Evolutionary conservation across 2,329 filamentous ascomycete genomes (phyloP).

Genomic region (Hypoxylon rubiginosum): DNA sequence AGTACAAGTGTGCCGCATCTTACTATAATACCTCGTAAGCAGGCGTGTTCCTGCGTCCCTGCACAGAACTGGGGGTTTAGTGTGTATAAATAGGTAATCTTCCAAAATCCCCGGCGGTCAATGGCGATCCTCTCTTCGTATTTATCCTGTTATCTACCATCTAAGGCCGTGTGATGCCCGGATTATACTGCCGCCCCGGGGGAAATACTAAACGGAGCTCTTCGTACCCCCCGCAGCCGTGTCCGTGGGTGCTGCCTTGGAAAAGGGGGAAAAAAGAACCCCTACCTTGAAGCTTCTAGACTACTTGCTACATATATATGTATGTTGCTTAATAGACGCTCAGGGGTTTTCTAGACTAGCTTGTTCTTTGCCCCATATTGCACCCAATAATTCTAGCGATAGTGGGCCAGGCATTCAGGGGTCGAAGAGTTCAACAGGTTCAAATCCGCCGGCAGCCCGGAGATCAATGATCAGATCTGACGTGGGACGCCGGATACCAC

Average conservation of each 20-base stretch:
- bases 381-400: slow-evolving; percentile 29
- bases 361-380: slow-evolving; percentile 20
- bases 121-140: slow-evolving; percentile 22
- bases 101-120: slow-evolving; percentile 8
- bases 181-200: slow-evolving; percentile 18
- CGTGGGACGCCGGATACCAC: slow-evolving; percentile 35
- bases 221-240: slow-evolving; percentile 11
- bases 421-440: slow-evolving; percentile 18
- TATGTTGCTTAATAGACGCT: slow-evolving; percentile 16
- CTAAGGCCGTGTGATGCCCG: slow-evolving; percentile 24
- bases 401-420: slow-evolving; percentile 33
- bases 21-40: background rate
- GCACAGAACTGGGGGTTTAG: slow-evolving; percentile 1
- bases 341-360: slow-evolving; percentile 34
- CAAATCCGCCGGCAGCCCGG: slow-evolving; percentile 34
- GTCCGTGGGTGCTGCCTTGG: slow-evolving; percentile 23
- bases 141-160: slow-evolving; percentile 7
- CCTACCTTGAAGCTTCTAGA: slow-evolving; percentile 26
- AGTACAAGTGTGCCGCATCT: background rate
- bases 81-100: slow-evolving; percentile 13
- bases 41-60: background rate
- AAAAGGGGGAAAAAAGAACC: no score
- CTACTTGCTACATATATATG: slow-evolving; percentile 1
- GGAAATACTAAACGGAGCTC: slow-evolving; percentile 5
- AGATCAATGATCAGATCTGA: slow-evolving; percentile 44